Percentiles rank a stretch among this genome's conserved stretches.
Evolutionary conservation across 169 alveolate genomes (phyloP).

Genomic region (Eimeria sp.): DNA sequence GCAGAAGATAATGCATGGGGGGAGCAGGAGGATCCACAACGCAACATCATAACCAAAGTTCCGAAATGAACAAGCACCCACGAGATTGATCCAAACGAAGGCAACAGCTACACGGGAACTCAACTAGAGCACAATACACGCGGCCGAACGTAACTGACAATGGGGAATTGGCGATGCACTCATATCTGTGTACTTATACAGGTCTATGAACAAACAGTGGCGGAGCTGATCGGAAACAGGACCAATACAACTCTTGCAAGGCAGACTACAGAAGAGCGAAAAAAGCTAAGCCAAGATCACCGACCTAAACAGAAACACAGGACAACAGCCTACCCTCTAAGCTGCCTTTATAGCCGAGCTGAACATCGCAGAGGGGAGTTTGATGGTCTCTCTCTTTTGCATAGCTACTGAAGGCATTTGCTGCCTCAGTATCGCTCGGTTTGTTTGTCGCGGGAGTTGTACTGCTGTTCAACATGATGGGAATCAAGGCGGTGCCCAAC

Average conservation of each 20-base stretch:
- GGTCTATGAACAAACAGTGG: too few species aligned
- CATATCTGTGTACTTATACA: too few species aligned
- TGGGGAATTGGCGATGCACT: too few species aligned
- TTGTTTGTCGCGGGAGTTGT: neutral
- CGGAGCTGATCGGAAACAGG: too few species aligned
- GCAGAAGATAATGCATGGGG: neutral
- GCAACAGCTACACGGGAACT: neutral
- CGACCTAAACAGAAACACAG: neutral
- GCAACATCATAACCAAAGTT: neutral
- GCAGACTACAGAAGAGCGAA: neutral
- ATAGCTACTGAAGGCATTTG: constrained; percentile 52
- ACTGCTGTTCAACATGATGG: constrained; percentile 19
- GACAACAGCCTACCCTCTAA: neutral
- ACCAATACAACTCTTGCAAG: neutral
- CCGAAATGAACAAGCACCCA: neutral
- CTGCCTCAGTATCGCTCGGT: constrained; percentile 43
- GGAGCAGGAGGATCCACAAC: neutral
- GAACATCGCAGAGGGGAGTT: constrained; percentile 34
- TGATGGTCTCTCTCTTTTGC: constrained; percentile 14
- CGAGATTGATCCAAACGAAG: neutral
- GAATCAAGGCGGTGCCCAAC: constrained; percentile 22
- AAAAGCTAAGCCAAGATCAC: neutral
- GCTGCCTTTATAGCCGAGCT: constrained; percentile 12
- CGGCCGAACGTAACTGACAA: too few species aligned
- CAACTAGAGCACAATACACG: neutral